Percentiles rank a stretch among this genome's conserved stretches.
Evolutionary conservation across 2,329 filamentous ascomycete species (phyloP).

Genomic region (Tolypocladium tundrense): DNA sequence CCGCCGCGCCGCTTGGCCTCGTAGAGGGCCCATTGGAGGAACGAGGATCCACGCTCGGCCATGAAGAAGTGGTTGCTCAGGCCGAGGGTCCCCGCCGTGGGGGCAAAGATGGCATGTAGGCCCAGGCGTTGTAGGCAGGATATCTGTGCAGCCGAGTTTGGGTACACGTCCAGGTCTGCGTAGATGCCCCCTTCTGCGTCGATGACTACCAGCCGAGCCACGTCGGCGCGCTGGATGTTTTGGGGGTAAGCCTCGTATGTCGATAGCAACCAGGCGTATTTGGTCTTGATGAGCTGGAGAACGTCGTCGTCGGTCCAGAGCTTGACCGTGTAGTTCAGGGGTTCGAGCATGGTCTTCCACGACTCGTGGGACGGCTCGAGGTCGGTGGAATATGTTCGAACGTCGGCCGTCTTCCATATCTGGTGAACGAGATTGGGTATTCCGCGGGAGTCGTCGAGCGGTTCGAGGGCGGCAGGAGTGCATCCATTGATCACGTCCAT

Average conservation of each 20-base stretch:
- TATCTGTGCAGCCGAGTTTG: slow-evolving; percentile 4
- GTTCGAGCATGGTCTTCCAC: slow-evolving; percentile 9
- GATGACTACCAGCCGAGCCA: slow-evolving; percentile 11
- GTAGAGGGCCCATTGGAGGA: slow-evolving; percentile 10
- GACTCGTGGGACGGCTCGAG: slow-evolving; percentile 2
- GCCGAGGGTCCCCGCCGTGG: slow-evolving; percentile 5
- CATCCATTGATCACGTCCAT: neutral
- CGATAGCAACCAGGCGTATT: slow-evolving; percentile 11
- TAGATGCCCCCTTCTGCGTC: slow-evolving; percentile 13
- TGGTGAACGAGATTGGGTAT: slow-evolving; percentile 12
- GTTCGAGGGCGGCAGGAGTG: neutral
- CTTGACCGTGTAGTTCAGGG: slow-evolving; percentile 11
- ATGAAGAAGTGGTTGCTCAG: slow-evolving; percentile 17
- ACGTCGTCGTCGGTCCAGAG: slow-evolving; percentile 14
- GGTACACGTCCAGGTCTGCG: slow-evolving; percentile 13
- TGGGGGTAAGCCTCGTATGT: slow-evolving; percentile 12
- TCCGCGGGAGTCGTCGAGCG: neutral
- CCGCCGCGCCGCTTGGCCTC: slow-evolving; percentile 11
- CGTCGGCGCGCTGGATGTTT: slow-evolving; percentile 13
- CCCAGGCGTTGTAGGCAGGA: slow-evolving; percentile 9
- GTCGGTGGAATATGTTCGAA: slow-evolving; percentile 7
- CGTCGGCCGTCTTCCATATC: slow-evolving; percentile 11
- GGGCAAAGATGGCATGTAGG: slow-evolving; percentile 7
- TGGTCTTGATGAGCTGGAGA: slow-evolving; percentile 5
- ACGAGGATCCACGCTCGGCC: slow-evolving; percentile 7